A percentile compares a stretch with the other conserved stretches of the same genome.
Evolutionary conservation across 768 basidiomycete genomes (phyloP).

Genomic region (Lentinula aciculospora): DNA sequence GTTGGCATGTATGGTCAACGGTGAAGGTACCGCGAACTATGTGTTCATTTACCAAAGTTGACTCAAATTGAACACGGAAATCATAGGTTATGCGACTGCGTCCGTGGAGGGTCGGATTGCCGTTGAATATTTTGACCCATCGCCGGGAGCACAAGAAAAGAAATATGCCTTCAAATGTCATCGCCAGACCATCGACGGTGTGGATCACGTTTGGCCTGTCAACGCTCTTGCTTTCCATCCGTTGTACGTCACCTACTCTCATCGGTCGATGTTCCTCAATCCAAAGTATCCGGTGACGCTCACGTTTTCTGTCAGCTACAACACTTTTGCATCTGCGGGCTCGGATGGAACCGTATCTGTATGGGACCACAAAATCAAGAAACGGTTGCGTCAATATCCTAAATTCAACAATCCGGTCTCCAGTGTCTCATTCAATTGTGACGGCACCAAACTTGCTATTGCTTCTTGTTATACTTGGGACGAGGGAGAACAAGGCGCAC

Average conservation of each 20-base stretch:
- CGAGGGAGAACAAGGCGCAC: slow-evolving; percentile 65
- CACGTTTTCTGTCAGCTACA: slow-evolving; percentile 45
- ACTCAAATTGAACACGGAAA: not conserved
- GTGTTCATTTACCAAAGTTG: not conserved
- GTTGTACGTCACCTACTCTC: slow-evolving; percentile 33
- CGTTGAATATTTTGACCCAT: slow-evolving; percentile 93
- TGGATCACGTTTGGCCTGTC: slow-evolving; percentile 96
- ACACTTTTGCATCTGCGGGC: slow-evolving; percentile 94
- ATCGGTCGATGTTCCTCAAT: not conserved
- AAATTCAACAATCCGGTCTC: slow-evolving; percentile 76
- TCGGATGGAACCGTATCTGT: slow-evolving; percentile 92
- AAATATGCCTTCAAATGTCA: slow-evolving; percentile 99
- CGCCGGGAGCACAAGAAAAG: slow-evolving; percentile 66
- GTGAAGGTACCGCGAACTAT: slow-evolving; percentile 56
- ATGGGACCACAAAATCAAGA: slow-evolving; percentile 97
- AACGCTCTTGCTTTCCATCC: slow-evolving; percentile 96
- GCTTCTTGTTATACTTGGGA: slow-evolving; percentile 90
- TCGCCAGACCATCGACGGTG: slow-evolving; percentile 81
- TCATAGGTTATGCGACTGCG: slow-evolving; percentile 81
- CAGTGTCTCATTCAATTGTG: slow-evolving; percentile 74
- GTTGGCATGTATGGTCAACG: slow-evolving; percentile 88
- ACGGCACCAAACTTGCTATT: slow-evolving; percentile 79
- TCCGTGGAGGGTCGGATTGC: slow-evolving; percentile 96
- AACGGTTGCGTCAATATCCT: slow-evolving; percentile 86
- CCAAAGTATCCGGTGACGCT: not conserved